Conservation (phyloP, 148 eudicot genomes). For the Rhododendron simsii region DNA sequence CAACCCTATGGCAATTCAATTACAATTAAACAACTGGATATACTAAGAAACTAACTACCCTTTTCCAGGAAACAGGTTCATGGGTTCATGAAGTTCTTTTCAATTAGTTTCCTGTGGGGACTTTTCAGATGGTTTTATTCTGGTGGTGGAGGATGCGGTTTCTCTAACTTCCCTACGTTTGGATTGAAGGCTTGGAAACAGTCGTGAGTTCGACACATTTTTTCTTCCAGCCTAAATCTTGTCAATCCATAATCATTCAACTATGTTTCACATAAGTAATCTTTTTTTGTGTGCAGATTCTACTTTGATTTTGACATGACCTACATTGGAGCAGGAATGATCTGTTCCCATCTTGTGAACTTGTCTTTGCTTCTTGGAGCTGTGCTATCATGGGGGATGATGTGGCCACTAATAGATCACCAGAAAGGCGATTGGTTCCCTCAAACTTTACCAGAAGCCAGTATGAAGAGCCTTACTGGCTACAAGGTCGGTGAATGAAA, state of each 20-base stretch:
- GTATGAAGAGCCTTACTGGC: conserved; percentile 79
- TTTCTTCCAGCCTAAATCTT: neutral
- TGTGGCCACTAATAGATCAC: conserved; percentile 64
- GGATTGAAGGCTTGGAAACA: conserved; percentile 72
- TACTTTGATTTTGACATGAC: conserved; percentile 80
- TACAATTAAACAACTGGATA: neutral
- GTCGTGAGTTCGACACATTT: conserved; percentile 36
- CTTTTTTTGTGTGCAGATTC: conserved; percentile 44
- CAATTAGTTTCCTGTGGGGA: conserved; percentile 72
- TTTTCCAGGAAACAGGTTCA: conserved; percentile 70
- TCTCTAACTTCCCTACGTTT: conserved; percentile 68
- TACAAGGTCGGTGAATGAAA: conserved; percentile 51
- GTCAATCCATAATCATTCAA: neutral
- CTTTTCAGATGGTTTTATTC: conserved; percentile 81
- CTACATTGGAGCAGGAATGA: conserved; percentile 83
- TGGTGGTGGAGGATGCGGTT: conserved; percentile 63
- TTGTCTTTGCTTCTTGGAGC: conserved; percentile 66
- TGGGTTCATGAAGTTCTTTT: conserved; percentile 62
- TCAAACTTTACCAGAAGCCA: conserved; percentile 45
- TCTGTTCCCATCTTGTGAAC: conserved; percentile 74
- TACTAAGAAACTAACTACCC: neutral
- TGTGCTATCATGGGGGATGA: conserved; percentile 65
- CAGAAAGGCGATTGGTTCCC: conserved; percentile 69
- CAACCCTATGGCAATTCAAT: neutral
- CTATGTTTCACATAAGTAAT: neutral